Base-by-base conservation (phyloP, 192 early-diverging fungal genomes). In the Cetraspora pellucida region DNA sequence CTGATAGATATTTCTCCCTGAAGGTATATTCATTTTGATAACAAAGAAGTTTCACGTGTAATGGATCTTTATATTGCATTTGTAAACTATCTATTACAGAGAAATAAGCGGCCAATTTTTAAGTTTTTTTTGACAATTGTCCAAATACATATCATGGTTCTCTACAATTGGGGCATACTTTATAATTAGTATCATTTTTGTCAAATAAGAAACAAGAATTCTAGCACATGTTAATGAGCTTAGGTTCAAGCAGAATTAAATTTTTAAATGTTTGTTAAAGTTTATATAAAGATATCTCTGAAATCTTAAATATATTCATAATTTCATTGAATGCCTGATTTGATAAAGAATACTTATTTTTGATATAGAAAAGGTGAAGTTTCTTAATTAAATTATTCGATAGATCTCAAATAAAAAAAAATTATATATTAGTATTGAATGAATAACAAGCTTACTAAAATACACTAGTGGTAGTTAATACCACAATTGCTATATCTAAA, bases 51-150 rank as follows among this genome's bases (percentile, higher is more conserved):
- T 14, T 64, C 61, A 27, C n/a, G n/a, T n/a, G n/a, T 10, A 37
- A 13, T 64, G 25, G 25, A 57, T 57, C 54, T 57, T 17, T 57
- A n/a, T 57, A 57, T 57, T 57, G 54, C 4, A 57, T 57, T 19
- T 17, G 13, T 57, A 57, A 57, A 57, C 54, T 57, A 57, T 57
- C 54, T 21, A 57, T 57, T n/a, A 57, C 16, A 57, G 54, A 57
- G n/a, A 57, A 57, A 21, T 57, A 57, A 21, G 54, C 54, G n/a
- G 54, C 10, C n/a, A 19, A 57, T 21, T 57, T 57, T 57, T 17
- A 4, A 57, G 16, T 17, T 57, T 57, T 17, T 21, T 17, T 10
- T 57, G 54, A 21, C n/a, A 2, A 7, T 57, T 17, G 5, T 57
- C 4, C 17, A 57, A 17, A 17, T 57, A 57, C 4, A 57, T 57